Evolutionary conservation across 108 stramenopile species (phyloP), one percentile per base, ranked within the genome.

Genomic region (Cyclotella choctawhatcheeana): DNA sequence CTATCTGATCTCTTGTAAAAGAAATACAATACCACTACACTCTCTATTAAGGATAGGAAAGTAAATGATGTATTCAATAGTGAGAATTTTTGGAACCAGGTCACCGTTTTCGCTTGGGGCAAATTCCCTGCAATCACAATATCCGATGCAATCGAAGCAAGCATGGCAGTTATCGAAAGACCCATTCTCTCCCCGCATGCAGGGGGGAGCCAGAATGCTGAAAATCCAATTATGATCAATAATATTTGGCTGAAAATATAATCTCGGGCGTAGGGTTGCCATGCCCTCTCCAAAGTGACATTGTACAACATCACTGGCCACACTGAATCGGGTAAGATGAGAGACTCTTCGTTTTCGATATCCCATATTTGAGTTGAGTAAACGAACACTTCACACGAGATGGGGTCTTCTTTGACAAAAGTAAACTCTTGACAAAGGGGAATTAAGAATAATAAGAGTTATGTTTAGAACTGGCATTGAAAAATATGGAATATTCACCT

Each of bases 131-230:
- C 68, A 12, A 84, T 55, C 0, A 80, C 79, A 48, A 84, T 40
- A 14, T 84, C 83, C 3, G 73, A 53, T 17, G 83, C 83, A 5
- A 84, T 68, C 4, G 79, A 50, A 12, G 83, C 79, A 14, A 84
- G 43, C 67, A 84, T 64, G n/a, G 77, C 58, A 20, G 83, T 80
- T 3, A 84, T 84, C 2, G 74, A 63, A 5, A 84, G 54, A 27
- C 79, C 65, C 79, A 84, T 81, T n/a, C 83, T 47, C 45, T 84
- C 83, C 0, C 83, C 83, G 43, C 65, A 69, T 25, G 63, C 62
- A 5, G 76, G 74, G 0, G 79, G 79, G 0, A 84, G 37, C 83
- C 83, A 84, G 31, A 84, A 80, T 18, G 68, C 52, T 0, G 69
- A 27, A 68, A 84, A 84, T 0, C 68, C 78, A 52, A 54, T 58